Percentiles rank a stretch among this genome's conserved stretches.
phyloP scores from a whole-genome alignment of 2,329 filamentous ascomycete genomes.

The Ophiostoma perfectum region DNA sequence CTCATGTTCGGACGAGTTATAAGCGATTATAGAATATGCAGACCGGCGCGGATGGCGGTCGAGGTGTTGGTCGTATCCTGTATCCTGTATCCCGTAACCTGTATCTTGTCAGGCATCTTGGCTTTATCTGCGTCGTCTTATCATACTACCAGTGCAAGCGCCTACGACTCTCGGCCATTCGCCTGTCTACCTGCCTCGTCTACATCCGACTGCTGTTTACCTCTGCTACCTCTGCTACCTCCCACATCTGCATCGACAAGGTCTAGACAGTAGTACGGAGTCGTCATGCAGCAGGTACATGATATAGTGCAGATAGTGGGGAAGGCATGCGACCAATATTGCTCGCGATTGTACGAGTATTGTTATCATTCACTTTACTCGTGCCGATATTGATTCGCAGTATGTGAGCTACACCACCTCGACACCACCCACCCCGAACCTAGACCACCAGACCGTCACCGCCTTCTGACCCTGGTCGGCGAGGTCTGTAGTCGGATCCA shows the following conservation, averaged over 20 bases:
- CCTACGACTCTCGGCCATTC: not conserved
- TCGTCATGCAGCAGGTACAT: conserved; percentile 2
- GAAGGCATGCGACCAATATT: not conserved
- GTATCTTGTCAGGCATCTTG: not conserved
- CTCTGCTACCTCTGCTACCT: not conserved
- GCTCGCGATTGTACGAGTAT: not conserved
- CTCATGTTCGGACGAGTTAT: no score
- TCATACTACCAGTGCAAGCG: not conserved
- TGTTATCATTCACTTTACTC: not conserved
- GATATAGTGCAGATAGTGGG: not conserved
- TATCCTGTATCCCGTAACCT: no score
- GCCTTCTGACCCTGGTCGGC: not conserved
- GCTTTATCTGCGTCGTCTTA: not conserved
- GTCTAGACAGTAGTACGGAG: not conserved
- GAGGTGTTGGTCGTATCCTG: no score
- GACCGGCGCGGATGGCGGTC: no score
- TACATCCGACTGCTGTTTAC: not conserved
- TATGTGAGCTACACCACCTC: conserved; percentile 8
- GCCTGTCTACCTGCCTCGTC: not conserved
- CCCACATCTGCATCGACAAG: not conserved
- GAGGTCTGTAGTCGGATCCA: not conserved
- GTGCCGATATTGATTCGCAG: not conserved
- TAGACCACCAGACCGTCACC: not conserved
- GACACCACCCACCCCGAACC: not conserved
- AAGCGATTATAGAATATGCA: no score